Conservation (phyloP, 176 grass and related monocot genomes). For the Poa annua region DNA sequence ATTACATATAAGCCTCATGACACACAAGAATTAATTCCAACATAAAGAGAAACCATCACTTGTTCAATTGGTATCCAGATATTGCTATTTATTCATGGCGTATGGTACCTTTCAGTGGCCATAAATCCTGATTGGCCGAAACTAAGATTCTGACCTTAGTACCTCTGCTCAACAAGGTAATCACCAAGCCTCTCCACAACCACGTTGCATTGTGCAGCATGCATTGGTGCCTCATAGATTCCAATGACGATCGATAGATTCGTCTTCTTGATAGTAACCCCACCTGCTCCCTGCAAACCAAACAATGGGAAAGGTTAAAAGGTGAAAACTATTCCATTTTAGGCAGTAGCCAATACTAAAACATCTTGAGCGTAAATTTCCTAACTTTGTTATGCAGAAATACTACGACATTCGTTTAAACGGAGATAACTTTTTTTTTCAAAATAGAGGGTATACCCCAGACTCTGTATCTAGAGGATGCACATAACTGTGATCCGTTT, state of each 20-base stretch:
- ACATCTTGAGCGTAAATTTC: not conserved
- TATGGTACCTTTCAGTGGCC: not conserved
- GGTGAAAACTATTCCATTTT: not conserved
- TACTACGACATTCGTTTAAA: not conserved
- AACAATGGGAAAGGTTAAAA: not conserved
- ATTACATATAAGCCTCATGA: slow-evolving; percentile 21
- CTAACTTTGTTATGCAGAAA: not conserved
- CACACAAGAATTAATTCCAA: not conserved
- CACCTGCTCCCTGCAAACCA: slow-evolving; percentile 46
- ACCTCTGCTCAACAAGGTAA: slow-evolving; percentile 54
- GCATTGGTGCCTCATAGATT: slow-evolving; percentile 51
- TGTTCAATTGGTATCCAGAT: not conserved
- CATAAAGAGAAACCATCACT: not conserved
- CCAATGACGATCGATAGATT: slow-evolving; percentile 43
- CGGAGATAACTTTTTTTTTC: not conserved
- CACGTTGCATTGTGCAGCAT: slow-evolving; percentile 49
- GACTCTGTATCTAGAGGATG: no score
- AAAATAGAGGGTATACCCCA: no score
- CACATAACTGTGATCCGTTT: no score
- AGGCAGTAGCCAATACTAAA: not conserved
- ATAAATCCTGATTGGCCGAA: slow-evolving; percentile 15
- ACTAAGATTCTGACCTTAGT: slow-evolving; percentile 31
- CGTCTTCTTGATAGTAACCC: slow-evolving; percentile 51
- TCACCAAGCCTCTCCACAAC: slow-evolving; percentile 58
- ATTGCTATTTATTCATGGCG: slow-evolving; percentile 40